A percentile compares a stretch with the other conserved stretches of the same genome.
phyloP scores from a whole-genome alignment of 2,329 filamentous ascomycete species.

The Hypoxylon sp. region DNA sequence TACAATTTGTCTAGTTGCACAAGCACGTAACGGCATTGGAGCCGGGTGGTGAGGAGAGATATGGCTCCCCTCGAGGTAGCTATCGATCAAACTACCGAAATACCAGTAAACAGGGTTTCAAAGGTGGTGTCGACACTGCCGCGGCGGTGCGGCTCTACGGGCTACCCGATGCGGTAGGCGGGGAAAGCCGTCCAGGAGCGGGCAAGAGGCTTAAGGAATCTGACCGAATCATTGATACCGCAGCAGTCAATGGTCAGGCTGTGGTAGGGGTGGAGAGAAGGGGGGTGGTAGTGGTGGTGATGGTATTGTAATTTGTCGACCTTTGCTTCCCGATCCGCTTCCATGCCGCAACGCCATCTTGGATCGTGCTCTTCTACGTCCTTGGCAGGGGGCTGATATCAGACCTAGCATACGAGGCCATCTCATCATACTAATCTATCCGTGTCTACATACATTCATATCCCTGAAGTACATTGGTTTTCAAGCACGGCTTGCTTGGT shows the following conservation, averaged over 20 bases:
- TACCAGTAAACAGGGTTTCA: not conserved
- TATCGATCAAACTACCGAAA: not conserved
- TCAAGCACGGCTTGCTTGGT: not conserved
- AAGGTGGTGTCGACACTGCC: not conserved
- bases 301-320: constrained; percentile 24
- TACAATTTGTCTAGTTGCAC: constrained; percentile 18
- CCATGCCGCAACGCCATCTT: constrained; percentile 9
- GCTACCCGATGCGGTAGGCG: constrained; percentile 9
- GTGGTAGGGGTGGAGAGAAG: constrained; percentile 6
- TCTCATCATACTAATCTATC: not conserved
- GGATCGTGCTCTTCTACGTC: not conserved
- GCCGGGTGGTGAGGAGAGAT: not conserved
- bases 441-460: not conserved
- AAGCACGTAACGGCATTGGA: constrained; percentile 6
- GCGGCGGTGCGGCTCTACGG: constrained; percentile 5
- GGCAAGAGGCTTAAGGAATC: constrained; percentile 9
- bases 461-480: not conserved
- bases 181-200: not conserved
- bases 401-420: no score
- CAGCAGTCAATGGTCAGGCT: constrained; percentile 18
- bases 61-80: not conserved
- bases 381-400: not conserved
- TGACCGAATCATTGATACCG: constrained; percentile 23
- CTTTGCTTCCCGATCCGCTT: constrained; percentile 1
- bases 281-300: constrained; percentile 7